Base-by-base conservation (phyloP, 2,329 filamentous ascomycete genomes). In the Diaporthe sp. region DNA sequence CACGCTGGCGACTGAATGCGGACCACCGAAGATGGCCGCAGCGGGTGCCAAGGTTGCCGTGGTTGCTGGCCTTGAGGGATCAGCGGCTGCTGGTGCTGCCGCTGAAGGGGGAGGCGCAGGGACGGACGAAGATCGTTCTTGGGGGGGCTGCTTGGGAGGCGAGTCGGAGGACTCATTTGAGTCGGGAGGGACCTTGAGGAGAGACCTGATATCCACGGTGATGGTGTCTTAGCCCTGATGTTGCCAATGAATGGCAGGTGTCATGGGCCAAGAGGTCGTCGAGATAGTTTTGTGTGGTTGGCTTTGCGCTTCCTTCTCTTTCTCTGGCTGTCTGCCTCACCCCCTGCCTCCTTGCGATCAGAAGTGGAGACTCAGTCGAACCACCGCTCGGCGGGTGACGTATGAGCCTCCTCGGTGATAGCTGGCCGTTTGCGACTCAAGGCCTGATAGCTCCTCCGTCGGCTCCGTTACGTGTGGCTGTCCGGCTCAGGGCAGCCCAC, bases 121-220 rank as follows among this genome's bases (percentile, higher is more conserved):
- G 73, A 83, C 78, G 79, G 86, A 83, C 77, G 83, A 79, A 76
- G 85, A 82, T 81, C 82, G 82, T 61, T 61, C 67, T 72, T 57
- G 75, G 34, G 34, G 39, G 71, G 80, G 81, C 74, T 83, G 83
- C 74, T 83, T 83, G 77, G 84, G 81, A 78, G 84, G 84, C 81
- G 88, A 87, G 77, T 85, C 85, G 80, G 88, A 88, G 84, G 92
- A 92, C 90, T 94, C 92, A 90, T 92, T 87, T 86, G 93, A 92
- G 90, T 92, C 92, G 83, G 92, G 63, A 53, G 63, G 87, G 83
- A 89, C 90, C 90, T 96, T 94, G 86, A 98, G 91, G 80, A 98
- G 91, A 80, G 94, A 93, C 86, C 94, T 92, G 94, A 98, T 97
- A 96, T 98, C 95, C 95, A 98, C 93, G 91, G 89, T 96, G 92